Percentiles rank a stretch among this genome's conserved stretches.
These are phyloP conservation scores for Tubosaeta sp. DNA, from an alignment of 768 basidiomycete species.

Conservation along the genomic window DNA sequence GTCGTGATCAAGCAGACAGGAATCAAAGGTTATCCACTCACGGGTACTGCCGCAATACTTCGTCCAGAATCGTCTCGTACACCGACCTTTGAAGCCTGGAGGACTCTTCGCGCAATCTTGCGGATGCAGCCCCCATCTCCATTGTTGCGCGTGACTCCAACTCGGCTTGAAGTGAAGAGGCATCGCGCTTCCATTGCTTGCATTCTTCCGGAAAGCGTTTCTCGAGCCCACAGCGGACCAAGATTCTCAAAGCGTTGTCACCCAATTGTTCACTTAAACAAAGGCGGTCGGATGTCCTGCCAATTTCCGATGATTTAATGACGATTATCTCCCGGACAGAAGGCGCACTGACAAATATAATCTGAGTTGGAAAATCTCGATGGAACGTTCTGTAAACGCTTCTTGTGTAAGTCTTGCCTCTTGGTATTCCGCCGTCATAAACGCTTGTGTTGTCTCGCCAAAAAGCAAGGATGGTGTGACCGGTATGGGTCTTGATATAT, in stretches of 20 bases:
- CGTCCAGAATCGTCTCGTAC: constrained; percentile 24
- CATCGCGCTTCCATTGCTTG: constrained; percentile 19
- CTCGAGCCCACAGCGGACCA: constrained; percentile 28
- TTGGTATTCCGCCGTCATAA: constrained; percentile 31
- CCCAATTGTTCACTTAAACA: constrained; percentile 20
- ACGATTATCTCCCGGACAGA: not conserved
- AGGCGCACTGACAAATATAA: constrained; percentile 15
- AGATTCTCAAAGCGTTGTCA: constrained; percentile 22
- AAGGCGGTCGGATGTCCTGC: constrained; percentile 22
- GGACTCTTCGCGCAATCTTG: constrained; percentile 2
- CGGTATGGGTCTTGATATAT: not conserved
- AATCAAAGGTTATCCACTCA: not conserved
- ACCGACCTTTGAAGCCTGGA: constrained; percentile 12
- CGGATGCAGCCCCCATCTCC: not conserved
- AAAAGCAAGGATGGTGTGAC: constrained; percentile 14
- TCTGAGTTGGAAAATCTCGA: constrained; percentile 11
- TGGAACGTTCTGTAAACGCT: not conserved
- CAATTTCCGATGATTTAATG: not conserved
- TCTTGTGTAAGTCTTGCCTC: constrained; percentile 9
- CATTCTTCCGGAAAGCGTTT: constrained; percentile 23
- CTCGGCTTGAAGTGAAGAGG: not conserved
- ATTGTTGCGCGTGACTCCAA: rapidly evolving
- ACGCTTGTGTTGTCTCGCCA: constrained; percentile 34
- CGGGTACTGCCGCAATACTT: constrained; percentile 20
- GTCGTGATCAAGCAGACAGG: not conserved